Conservation (phyloP, 2,329 filamentous ascomycete species). For the Aspergillus oerlinghausenensis region DNA sequence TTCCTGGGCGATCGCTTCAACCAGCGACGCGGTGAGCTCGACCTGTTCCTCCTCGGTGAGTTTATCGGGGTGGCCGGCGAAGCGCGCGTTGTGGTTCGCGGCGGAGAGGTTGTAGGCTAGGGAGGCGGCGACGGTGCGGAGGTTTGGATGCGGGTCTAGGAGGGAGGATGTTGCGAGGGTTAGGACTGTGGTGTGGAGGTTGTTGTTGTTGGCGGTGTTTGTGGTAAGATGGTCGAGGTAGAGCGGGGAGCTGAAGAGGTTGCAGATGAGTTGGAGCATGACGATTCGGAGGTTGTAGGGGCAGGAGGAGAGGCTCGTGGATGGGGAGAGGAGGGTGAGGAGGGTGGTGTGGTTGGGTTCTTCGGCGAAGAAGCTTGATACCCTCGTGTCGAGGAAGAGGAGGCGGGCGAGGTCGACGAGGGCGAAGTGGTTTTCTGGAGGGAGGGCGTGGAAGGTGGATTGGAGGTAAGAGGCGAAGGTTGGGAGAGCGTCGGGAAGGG, state of each 20-base stretch:
- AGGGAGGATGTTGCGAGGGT: slow-evolving; percentile 71
- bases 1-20: slow-evolving; percentile 65
- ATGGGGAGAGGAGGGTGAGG: slow-evolving; percentile 48
- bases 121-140: slow-evolving; percentile 76
- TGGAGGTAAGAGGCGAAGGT: slow-evolving; percentile 60
- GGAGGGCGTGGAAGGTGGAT: slow-evolving; percentile 51
- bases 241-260: slow-evolving; percentile 75
- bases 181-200: slow-evolving; percentile 57
- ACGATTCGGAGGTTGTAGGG: slow-evolving; percentile 80
- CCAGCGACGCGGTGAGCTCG: slow-evolving; percentile 72
- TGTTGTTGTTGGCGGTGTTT: slow-evolving; percentile 51
- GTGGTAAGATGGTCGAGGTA: slow-evolving; percentile 68
- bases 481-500: slow-evolving; percentile 66
- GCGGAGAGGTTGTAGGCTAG: slow-evolving; percentile 78
- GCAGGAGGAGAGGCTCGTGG: slow-evolving; percentile 50
- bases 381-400: slow-evolving; percentile 68
- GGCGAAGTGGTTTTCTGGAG: slow-evolving; percentile 67
- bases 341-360: slow-evolving; percentile 64
- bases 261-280: slow-evolving; percentile 76
- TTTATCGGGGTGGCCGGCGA: slow-evolving; percentile 52
- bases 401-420: slow-evolving; percentile 80
- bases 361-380: slow-evolving; percentile 79
- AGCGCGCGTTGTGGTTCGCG: slow-evolving; percentile 62
- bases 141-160: slow-evolving; percentile 70
- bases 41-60: slow-evolving; percentile 69